phyloP scores from a whole-genome alignment of 305 asterid species.

The Striga hermonthica region DNA sequence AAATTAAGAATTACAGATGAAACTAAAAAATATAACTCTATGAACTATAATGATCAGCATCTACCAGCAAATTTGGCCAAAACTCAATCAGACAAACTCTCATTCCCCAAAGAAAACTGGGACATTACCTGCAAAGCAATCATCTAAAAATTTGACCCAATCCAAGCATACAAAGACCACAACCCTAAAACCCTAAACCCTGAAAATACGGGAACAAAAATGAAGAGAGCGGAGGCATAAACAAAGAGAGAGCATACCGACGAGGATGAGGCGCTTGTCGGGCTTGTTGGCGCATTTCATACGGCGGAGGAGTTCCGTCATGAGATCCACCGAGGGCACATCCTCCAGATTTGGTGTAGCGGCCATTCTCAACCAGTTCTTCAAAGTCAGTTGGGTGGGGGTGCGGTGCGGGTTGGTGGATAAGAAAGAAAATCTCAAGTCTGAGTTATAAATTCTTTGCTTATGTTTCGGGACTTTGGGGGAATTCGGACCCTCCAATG shows the following conservation, averaged over 20 bases:
- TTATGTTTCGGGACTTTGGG: slow-evolving; percentile 23
- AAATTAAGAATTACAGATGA: too few relatives aligned
- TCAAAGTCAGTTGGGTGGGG: background rate
- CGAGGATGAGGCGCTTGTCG: slow-evolving; percentile 68
- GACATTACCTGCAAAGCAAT: background rate
- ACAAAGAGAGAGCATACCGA: slow-evolving; percentile 38
- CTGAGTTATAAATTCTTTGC: slow-evolving; percentile 25
- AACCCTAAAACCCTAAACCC: background rate
- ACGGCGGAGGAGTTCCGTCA: slow-evolving; percentile 73
- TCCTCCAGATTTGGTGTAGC: slow-evolving; percentile 48
- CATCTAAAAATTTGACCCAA: background rate
- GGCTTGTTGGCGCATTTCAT: slow-evolving; percentile 63
- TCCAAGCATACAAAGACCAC: background rate
- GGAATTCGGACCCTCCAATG: slow-evolving; percentile 27
- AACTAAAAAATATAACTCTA: too few relatives aligned
- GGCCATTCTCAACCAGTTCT: slow-evolving; percentile 28
- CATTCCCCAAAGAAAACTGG: background rate
- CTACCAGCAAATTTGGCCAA: too few relatives aligned
- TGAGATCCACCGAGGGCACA: slow-evolving; percentile 60
- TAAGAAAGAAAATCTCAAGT: background rate
- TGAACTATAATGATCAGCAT: too few relatives aligned
- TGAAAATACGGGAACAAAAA: background rate
- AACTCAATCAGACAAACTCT: too few relatives aligned
- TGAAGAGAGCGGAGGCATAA: background rate
- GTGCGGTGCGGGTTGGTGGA: background rate